Evolutionary conservation across 2,329 filamentous ascomycete species (phyloP).

Genomic region (Chalaropsis ovoidea): DNA sequence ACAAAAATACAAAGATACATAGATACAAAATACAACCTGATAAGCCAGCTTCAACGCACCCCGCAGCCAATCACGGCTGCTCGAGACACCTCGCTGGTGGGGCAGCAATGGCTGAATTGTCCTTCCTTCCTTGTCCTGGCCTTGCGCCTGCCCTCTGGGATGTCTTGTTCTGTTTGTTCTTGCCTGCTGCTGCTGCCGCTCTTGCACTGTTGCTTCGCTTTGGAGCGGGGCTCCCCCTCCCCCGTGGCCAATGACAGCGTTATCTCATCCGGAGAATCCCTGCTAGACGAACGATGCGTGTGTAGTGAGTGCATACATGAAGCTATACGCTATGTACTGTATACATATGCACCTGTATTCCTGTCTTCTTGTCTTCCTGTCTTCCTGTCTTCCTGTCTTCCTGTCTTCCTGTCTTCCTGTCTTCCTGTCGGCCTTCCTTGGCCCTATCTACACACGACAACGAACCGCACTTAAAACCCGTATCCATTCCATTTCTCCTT

Average conservation of each 20-base stretch:
- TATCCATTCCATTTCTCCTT: background rate
- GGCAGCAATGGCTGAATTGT: background rate
- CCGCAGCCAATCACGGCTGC: background rate
- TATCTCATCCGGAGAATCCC: background rate
- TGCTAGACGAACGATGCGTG: background rate
- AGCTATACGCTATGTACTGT: too few species aligned
- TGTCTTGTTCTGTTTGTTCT: background rate
- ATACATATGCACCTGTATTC: constrained; percentile 1
- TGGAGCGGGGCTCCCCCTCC: background rate
- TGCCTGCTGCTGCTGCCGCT: background rate
- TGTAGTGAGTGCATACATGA: background rate
- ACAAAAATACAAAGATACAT: background rate
- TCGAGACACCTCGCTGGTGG: background rate
- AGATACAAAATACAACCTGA: background rate
- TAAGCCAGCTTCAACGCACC: background rate
- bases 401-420: too few species aligned
- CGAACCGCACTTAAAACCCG: background rate
- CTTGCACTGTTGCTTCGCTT: background rate
- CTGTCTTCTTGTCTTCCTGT: background rate
- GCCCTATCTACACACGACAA: too few species aligned
- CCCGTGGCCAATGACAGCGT: background rate
- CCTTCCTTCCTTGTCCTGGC: background rate
- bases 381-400: too few species aligned
- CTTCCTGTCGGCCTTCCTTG: too few species aligned
- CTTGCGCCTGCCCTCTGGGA: constrained; percentile 1